These are phyloP conservation scores for Stereocaulon alpinum DNA, from an alignment of 495 filamentous ascomycete species.

Conservation along the genomic window DNA sequence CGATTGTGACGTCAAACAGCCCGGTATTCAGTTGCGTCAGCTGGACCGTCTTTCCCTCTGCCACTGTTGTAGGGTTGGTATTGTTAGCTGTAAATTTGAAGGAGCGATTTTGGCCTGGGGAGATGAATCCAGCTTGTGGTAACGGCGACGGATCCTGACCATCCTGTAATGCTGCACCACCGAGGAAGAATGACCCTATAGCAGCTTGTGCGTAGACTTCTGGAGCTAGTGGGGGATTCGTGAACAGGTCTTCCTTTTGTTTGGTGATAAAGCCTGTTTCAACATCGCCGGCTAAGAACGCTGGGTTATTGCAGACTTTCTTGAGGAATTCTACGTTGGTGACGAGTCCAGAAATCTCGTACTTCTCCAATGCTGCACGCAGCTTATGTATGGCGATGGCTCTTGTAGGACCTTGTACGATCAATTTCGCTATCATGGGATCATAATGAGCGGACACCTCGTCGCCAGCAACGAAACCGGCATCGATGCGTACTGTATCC, in stretches of 20 bases:
- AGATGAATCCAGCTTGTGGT: conserved; percentile 42
- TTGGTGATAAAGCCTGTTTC: conserved; percentile 96
- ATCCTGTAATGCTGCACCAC: conserved; percentile 26
- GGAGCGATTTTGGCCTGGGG: conserved; percentile 41
- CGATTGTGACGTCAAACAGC: conserved; percentile 55
- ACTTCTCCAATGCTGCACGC: conserved; percentile 69
- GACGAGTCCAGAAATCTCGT: conserved; percentile 83
- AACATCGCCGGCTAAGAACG: conserved; percentile 78
- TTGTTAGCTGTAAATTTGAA: conserved; percentile 43
- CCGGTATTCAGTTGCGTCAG: conserved; percentile 52
- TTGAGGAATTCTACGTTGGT: conserved; percentile 98
- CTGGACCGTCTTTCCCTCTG: conserved; percentile 48
- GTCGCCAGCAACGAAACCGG: conserved; percentile 84
- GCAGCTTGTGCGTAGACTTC: conserved; percentile 79
- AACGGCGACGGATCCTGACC: conserved; percentile 20
- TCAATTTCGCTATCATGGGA: conserved; percentile 97
- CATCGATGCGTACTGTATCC: conserved; percentile 76
- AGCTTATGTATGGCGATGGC: conserved; percentile 77
- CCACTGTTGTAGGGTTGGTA: conserved; percentile 21
- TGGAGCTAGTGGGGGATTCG: conserved; percentile 38
- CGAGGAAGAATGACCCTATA: conserved; percentile 50
- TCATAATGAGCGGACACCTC: conserved; percentile 94
- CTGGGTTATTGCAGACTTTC: conserved; percentile 63
- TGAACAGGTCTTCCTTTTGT: conserved; percentile 64
- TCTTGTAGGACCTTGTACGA: conserved; percentile 71